phyloP scores from a whole-genome alignment of 2,329 filamentous ascomycete genomes.

The Colletotrichum incanum region DNA sequence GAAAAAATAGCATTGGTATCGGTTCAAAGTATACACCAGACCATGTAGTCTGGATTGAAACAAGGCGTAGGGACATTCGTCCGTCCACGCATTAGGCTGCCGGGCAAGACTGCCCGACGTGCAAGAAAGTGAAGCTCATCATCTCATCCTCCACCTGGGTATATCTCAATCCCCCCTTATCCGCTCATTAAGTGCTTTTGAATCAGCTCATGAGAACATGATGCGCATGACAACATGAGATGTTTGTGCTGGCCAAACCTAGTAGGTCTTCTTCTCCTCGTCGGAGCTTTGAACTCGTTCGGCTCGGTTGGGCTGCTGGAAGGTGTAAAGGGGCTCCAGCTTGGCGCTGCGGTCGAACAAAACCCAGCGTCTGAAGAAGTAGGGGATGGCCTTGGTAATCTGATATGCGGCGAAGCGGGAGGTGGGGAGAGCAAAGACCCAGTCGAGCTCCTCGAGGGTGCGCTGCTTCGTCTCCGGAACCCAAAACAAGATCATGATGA shows the following conservation, averaged over 20 bases:
- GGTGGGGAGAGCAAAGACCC: constrained; percentile 56
- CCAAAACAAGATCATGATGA: constrained; percentile 70
- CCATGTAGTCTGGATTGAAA: not conserved
- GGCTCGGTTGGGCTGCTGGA: constrained; percentile 46
- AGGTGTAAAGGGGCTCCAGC: constrained; percentile 61
- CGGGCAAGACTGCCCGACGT: not conserved
- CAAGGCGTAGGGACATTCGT: not conserved
- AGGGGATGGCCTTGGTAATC: constrained; percentile 52
- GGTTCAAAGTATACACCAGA: not conserved
- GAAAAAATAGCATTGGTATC: constrained; percentile 10
- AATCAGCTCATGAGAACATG: no score
- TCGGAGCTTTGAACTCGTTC: constrained; percentile 34
- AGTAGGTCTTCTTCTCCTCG: constrained; percentile 38
- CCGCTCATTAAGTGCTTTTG: not conserved
- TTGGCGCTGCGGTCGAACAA: constrained; percentile 50
- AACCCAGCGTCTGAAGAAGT: constrained; percentile 51
- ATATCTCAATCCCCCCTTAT: constrained; percentile 13
- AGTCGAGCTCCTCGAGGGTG: constrained; percentile 64
- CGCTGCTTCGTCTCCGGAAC: constrained; percentile 73
- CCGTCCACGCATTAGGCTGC: not conserved
- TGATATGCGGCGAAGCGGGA: constrained; percentile 53
- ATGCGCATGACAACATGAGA: not conserved
- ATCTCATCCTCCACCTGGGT: constrained; percentile 33
- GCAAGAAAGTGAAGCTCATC: constrained; percentile 23
- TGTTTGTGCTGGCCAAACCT: not conserved